Evolutionary conservation across 2,329 filamentous ascomycete species (phyloP), one percentile per base, ranked within the genome.

Genomic region (Aureobasidium uvarum): DNA sequence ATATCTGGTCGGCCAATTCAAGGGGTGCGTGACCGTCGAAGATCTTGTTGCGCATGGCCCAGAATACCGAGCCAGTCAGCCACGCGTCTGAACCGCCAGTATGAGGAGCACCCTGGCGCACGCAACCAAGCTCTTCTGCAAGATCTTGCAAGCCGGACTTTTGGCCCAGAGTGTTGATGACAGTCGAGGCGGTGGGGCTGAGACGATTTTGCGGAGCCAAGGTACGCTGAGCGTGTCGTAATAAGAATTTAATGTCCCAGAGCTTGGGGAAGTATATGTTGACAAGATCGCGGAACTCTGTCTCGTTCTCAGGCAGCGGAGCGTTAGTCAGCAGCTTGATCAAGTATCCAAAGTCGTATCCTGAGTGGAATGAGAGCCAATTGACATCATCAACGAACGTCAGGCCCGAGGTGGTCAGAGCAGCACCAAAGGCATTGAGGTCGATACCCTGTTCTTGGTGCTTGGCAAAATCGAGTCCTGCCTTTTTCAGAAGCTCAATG

Each of bases 301-400:
- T 85, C 75, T 98, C 95, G 70, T 96, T 92, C 71, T 92, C 90
- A 0, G 95, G 95, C 8, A 99, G 83, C 51, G 89, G 86, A 70
- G 88, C 85, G 78, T 90, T 90, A 66, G 91, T 89, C 76, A 99
- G 88, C 66, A 97, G 87, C 79, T 99, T 99, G 74, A 96, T 93
- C 54, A 99, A 83, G 74, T 98, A 98, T 56, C 93, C 95, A 78
- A 99, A 98, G 80, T 99, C 95, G 78, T 99, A 99, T 67, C 94
- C 95, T 33, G 92, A 95, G 77, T 99, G 95, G 79, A 98, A 98
- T 4, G 92, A 96, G 69, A 99, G 91, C 95, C 95, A 99, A 75
- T 92, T 89, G 64, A 97, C 90, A 66, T 96, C 88, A 45, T 95
- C 88, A 69, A 91, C 87, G 72, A 95, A 89, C 14, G 96, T 92